phyloP scores from a whole-genome alignment of 495 filamentous ascomycete species.

The Recurvomyces mirabilis region DNA sequence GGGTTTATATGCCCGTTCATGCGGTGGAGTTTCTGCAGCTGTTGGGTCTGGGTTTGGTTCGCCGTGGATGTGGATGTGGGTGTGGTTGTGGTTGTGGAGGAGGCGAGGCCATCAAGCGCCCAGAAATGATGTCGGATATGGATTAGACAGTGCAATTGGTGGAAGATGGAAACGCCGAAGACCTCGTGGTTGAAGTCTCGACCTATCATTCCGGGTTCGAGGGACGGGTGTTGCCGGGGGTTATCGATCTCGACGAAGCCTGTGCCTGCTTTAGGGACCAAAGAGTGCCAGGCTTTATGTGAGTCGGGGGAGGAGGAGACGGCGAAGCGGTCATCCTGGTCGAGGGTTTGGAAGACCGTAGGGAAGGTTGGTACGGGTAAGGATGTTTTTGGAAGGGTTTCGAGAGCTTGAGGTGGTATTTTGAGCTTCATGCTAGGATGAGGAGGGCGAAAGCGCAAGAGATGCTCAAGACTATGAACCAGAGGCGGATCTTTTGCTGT shows the following conservation, averaged over 20 bases:
- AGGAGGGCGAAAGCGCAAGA: background rate
- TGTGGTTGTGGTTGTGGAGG: too few species aligned
- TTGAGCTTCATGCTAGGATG: too few species aligned
- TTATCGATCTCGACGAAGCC: conserved; percentile 14
- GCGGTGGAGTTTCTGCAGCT: too few species aligned
- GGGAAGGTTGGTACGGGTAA: background rate
- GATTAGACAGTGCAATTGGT: conserved; percentile 22
- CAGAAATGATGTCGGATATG: conserved; percentile 13
- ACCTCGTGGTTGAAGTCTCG: conserved; percentile 6
- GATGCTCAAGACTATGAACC: background rate
- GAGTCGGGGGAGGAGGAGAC: background rate
- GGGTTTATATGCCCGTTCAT: too few species aligned
- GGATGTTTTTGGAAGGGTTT: background rate
- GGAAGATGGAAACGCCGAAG: conserved; percentile 13
- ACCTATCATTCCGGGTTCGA: background rate
- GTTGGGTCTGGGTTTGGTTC: too few species aligned
- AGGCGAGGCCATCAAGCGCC: too few species aligned
- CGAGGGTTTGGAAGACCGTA: background rate
- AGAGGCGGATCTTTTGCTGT: background rate
- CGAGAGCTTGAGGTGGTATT: background rate
- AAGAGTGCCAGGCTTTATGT: background rate
- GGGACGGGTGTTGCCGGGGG: conserved; percentile 7
- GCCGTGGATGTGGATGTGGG: too few species aligned
- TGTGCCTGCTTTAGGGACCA: conserved; percentile 5
- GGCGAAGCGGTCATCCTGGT: background rate